Base-by-base conservation (phyloP, 106 monocot genomes). In the Iris macrosiphon region DNA sequence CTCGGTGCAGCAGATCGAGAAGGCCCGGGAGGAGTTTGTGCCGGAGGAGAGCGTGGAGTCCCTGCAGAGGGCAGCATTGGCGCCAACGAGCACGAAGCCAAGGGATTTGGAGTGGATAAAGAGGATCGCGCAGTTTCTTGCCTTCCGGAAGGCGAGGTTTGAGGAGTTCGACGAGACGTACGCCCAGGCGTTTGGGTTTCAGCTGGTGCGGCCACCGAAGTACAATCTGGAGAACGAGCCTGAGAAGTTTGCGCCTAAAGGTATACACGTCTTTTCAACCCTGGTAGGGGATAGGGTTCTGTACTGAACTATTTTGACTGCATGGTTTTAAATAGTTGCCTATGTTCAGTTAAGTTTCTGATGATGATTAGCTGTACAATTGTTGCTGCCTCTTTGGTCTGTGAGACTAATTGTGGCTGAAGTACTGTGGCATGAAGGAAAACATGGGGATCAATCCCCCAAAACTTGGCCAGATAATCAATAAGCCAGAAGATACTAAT, bases 81-180 rank as follows among this genome's bases (percentile, higher is more conserved):
- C 4, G 5, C 15, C 15, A 17, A 20, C 15, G 17, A n/a, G n/a
- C n/a, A n/a, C n/a, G n/a, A n/a, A n/a, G n/a, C n/a, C n/a, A n/a
- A 40, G 26, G 41, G 40, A 41, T 41, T 15, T 58, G 13, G 80
- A 67, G 17, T 71, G 45, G 35, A 24, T 69, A 14, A 61, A 45
- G 45, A 62, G 48, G 25, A 17, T 55, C 17, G 77, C 80, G 0
- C 58, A 54, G 49, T 18, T 68, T 31, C 43, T 75, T 28, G 77
- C 84, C 1, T 52, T 75, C 29, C 63, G 90, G 32, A 69, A 48
- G 58, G 67, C 67, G 4, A 50, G 56, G 38, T 85, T 62, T 38
- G 80, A 81, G 72, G 81, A 85, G 56, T 78, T 72, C 39, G 84
- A 85, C 28, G 75, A 70, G 19, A 78, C 80, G 0, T 78, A 81